Base-by-base conservation (phyloP, 176 grass and related monocot species). In the Eremochloa ophiuroides region DNA sequence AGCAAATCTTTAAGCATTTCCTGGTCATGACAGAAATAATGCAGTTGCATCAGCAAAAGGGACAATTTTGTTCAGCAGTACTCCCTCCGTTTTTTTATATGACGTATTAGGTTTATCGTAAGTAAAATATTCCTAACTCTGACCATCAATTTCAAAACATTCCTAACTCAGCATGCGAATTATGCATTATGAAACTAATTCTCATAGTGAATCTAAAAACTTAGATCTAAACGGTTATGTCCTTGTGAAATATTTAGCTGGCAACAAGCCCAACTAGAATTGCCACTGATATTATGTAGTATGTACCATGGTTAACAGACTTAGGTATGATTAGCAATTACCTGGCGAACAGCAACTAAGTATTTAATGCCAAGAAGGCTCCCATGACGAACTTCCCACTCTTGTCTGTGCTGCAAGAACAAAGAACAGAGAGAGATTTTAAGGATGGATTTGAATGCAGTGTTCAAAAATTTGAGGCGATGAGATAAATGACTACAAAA, bases 331-430 rank as follows among this genome's bases (percentile, higher is more conserved):
- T 44, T 88, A 86, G 37, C 30, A 79, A 69, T 82, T 88, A 95
- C 96, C 87, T 83, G 88, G 18, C 96, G 96, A 88, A 99, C 88
- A 80, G 96, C 96, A 29, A 99, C 87, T 64, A 99, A 89, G 79
- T 99, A 99, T 58, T 99, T 99, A 66, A 99, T 99, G 59, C 96
- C 96, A 65, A 99, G 93, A 70, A 99, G 96, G 76, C 93, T 93
- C 74, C 96, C 96, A 86, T 99, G 96, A 83, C 96, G 93, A 86
- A 93, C 85, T 91, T 99, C 96, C 96, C 96, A 99, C 79, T 99
- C 96, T 89, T 99, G 96, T 84, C 96, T 99, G 85, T 62, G 86
- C 96, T 99, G 96, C 85, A 93, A 91, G 65, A 93, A 91, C 65
- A 87, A 87, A 94, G n/a, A 85, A 85, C 28, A 84, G 31, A 83